Evolutionary conservation across 306 rosid species (phyloP).

Genomic region (Carpinus fangiana): DNA sequence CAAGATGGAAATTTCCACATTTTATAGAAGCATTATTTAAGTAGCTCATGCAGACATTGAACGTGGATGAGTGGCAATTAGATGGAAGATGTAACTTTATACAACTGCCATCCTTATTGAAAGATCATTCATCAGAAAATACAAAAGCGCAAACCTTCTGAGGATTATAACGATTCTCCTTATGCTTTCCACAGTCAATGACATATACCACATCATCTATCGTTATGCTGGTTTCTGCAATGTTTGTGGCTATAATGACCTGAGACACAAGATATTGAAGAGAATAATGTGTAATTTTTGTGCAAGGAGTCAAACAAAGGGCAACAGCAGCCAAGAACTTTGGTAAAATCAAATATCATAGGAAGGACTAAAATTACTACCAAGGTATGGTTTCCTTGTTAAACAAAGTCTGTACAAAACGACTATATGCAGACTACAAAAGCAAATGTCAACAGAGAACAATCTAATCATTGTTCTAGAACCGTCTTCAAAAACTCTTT

Average conservation of each 20-base stretch:
- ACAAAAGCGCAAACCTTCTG: slow-evolving; percentile 65
- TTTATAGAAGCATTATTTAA: background rate
- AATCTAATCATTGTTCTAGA: background rate
- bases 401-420: background rate
- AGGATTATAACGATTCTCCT: slow-evolving; percentile 94
- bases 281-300: slow-evolving; percentile 1
- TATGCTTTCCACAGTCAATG: slow-evolving; percentile 90
- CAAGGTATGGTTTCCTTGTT: background rate
- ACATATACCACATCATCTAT: slow-evolving; percentile 93
- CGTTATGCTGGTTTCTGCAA: slow-evolving; percentile 97
- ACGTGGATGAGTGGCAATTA: background rate
- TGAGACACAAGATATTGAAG: slow-evolving; percentile 32
- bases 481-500: background rate
- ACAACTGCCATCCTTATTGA: background rate
- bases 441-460: background rate
- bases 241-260: slow-evolving; percentile 93
- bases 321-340: background rate
- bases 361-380: background rate
- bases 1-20: slow-evolving; percentile 1
- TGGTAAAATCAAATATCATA: background rate
- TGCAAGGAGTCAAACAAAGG: background rate
- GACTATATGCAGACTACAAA: background rate
- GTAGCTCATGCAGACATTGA: slow-evolving; percentile 6
- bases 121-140: slow-evolving; percentile 9
- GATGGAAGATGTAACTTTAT: slow-evolving; percentile 1